These are phyloP conservation scores for Larix sibirica DNA, from an alignment of 83 land plant species.

Conservation along the genomic window DNA sequence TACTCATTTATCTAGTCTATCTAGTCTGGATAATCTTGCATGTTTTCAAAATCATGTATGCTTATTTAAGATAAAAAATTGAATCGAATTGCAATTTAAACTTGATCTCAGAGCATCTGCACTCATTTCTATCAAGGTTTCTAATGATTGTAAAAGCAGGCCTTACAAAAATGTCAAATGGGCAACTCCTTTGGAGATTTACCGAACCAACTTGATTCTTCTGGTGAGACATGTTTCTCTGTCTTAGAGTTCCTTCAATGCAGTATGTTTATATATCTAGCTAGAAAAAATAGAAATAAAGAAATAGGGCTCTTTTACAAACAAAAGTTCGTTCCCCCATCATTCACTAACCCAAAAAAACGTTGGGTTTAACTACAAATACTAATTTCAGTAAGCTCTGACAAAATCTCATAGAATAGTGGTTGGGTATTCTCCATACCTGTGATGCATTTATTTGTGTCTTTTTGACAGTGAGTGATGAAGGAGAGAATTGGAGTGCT, in stretches of 20 bases:
- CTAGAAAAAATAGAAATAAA: background rate
- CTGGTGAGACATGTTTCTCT: slow-evolving; percentile 22
- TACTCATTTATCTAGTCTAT: background rate
- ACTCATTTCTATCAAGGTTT: too few relatives aligned
- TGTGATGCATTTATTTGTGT: background rate
- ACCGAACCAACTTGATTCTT: slow-evolving; percentile 38
- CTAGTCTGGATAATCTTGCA: background rate
- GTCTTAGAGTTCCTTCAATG: background rate
- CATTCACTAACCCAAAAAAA: background rate
- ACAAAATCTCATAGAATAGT: too few relatives aligned
- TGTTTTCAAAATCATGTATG: background rate
- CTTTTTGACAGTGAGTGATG: background rate
- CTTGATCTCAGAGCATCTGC: too few relatives aligned
- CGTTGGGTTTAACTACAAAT: background rate
- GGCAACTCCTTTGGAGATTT: slow-evolving; percentile 24
- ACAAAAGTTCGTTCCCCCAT: background rate
- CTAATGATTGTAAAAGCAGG: slow-evolving; percentile 14
- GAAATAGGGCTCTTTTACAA: background rate
- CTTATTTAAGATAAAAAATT: too few relatives aligned
- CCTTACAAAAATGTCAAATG: slow-evolving; percentile 43
- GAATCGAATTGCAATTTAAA: too few relatives aligned
- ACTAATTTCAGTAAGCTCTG: background rate
- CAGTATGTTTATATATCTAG: background rate
- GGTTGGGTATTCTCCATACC: background rate
- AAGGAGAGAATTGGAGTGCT: background rate